Percentiles rank a stretch among this genome's conserved stretches.
phyloP scores from a whole-genome alignment of 495 filamentous ascomycete genomes.

The Xylaria curta region DNA sequence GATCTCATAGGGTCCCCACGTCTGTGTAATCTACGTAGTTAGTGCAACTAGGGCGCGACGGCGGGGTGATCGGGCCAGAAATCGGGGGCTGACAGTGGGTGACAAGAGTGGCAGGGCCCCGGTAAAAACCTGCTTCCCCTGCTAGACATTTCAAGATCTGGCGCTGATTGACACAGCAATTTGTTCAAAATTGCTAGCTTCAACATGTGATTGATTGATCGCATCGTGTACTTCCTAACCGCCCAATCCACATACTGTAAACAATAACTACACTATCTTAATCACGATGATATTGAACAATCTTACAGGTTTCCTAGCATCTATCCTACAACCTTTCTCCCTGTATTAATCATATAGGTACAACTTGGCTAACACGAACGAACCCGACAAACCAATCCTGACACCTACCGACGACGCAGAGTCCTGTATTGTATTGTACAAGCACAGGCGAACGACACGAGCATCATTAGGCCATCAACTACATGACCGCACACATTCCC shows the following conservation, averaged over 20 bases:
- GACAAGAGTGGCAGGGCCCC: not conserved
- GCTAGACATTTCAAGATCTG: no score
- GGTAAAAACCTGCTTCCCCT: not conserved
- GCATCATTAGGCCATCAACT: slow-evolving; percentile 21
- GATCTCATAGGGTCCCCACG: slow-evolving; percentile 22
- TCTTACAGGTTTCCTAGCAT: not conserved
- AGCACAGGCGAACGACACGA: not conserved
- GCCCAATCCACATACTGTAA: not conserved
- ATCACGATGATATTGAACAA: not conserved
- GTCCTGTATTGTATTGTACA: not conserved
- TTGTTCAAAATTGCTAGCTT: no score
- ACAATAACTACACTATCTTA: not conserved
- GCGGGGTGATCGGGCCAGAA: not conserved
- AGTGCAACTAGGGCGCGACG: not conserved
- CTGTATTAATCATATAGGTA: not conserved
- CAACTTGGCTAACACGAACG: not conserved
- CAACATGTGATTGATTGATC: not conserved
- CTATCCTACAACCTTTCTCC: not conserved
- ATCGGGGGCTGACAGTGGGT: not conserved
- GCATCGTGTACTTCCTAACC: no score
- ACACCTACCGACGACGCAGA: not conserved
- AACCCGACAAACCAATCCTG: not conserved
- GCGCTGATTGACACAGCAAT: no score
- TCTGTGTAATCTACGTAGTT: not conserved
- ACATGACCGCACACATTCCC: slow-evolving; percentile 31